Percentiles rank a stretch among this genome's conserved stretches.
phyloP scores from a whole-genome alignment of 305 asterid genomes.

The Salvia sclarea region DNA sequence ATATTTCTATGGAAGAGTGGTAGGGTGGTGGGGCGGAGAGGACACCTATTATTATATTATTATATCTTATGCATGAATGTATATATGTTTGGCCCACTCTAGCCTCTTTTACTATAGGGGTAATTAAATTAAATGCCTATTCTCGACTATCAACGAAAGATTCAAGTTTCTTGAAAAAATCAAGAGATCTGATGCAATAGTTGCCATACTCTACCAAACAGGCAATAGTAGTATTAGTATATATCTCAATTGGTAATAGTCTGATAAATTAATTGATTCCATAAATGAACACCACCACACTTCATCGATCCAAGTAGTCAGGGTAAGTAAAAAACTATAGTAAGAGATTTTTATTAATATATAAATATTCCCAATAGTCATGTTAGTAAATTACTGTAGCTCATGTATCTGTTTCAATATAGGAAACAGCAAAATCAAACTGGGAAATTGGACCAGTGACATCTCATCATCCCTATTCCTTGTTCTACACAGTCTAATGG shows the following conservation, averaged over 20 bases:
- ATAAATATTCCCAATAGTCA: conserved; percentile 14
- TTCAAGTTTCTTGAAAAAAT: background rate
- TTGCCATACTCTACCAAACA: background rate
- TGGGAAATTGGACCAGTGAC: conserved; percentile 43
- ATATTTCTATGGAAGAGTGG: background rate
- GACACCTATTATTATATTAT: no score
- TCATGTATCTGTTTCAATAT: conserved; percentile 37
- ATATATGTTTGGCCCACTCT: conserved; percentile 11
- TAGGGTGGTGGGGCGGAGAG: background rate
- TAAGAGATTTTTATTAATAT: no score
- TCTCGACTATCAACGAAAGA: background rate
- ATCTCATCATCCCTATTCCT: background rate
- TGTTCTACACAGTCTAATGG: background rate
- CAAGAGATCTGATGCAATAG: background rate
- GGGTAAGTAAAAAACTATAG: background rate
- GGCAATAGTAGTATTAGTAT: background rate
- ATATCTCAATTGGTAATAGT: conserved; percentile 3
- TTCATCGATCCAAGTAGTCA: background rate
- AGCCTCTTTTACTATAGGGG: background rate
- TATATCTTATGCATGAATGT: background rate
- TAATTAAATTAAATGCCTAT: background rate
- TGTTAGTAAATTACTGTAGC: conserved; percentile 29
- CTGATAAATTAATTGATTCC: conserved; percentile 17
- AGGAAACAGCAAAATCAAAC: conserved; percentile 52
- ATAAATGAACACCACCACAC: conserved; percentile 28